Percentiles rank a stretch among this genome's conserved stretches.
Evolutionary conservation across 1,284 basidiomycete genomes (phyloP).

Genomic region (Cystobasidium pallidum): DNA sequence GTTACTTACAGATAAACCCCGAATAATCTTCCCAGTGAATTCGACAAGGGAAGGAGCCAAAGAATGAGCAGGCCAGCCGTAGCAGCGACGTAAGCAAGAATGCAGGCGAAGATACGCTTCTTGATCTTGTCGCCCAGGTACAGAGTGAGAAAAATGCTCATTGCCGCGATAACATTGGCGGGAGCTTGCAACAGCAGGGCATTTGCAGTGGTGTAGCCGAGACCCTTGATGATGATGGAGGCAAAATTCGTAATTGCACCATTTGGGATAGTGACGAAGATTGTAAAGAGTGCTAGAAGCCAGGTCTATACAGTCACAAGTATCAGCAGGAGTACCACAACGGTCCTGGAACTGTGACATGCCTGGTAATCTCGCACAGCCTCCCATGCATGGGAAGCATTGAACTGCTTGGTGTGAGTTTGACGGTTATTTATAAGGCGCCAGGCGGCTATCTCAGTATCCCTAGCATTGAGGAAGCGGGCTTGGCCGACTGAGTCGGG

Average conservation of each 20-base stretch:
- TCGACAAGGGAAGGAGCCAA: neutral
- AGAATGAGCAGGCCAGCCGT: neutral
- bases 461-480: neutral
- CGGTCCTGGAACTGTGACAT: neutral
- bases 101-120: neutral
- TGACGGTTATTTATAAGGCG: neutral
- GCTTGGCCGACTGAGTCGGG: neutral
- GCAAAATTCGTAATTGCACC: conserved; percentile 26
- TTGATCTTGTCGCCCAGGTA: neutral
- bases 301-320: neutral
- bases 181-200: conserved; percentile 14
- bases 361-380: neutral
- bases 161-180: neutral
- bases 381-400: neutral
- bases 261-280: conserved; percentile 14
- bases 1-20: neutral
- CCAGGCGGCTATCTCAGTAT: neutral
- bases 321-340: neutral
- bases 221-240: conserved; percentile 27
- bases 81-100: neutral
- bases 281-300: neutral
- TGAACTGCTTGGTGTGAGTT: neutral
- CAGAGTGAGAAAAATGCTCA: neutral
- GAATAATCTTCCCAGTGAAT: neutral
- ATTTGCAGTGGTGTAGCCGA: conserved; percentile 16